phyloP scores from a whole-genome alignment of 305 asterid genomes.

The Fraxinus latifolia region DNA sequence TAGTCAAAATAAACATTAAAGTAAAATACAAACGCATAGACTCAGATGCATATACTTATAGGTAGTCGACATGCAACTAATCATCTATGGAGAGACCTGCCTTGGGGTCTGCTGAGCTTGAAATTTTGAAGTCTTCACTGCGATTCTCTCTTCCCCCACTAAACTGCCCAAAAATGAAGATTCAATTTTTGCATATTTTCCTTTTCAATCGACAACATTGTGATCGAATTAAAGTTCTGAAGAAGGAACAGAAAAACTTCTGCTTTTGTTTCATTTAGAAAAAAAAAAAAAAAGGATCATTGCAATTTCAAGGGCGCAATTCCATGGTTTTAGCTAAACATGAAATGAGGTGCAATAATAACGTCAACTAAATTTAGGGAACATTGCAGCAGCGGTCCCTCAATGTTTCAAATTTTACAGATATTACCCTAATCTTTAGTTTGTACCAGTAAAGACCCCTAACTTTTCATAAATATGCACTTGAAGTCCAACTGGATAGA shows the following conservation, averaged over 20 bases:
- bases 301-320: neutral
- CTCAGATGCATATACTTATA: neutral
- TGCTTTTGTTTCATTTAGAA: neutral
- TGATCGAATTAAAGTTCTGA: too few relatives aligned
- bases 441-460: too few relatives aligned
- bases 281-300: too few relatives aligned
- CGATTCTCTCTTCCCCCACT: conserved; percentile 23
- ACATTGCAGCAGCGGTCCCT: too few relatives aligned
- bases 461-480: too few relatives aligned
- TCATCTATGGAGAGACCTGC: conserved; percentile 31
- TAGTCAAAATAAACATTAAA: neutral
- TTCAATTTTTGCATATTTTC: too few relatives aligned
- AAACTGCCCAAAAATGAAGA: neutral
- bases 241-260: neutral
- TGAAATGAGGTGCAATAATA: neutral
- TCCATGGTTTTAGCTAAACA: neutral
- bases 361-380: too few relatives aligned
- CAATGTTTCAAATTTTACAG: too few relatives aligned
- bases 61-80: conserved; percentile 36
- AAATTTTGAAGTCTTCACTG: conserved; percentile 27
- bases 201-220: too few relatives aligned
- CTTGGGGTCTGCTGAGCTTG: conserved; percentile 56
- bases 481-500: too few relatives aligned
- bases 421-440: too few relatives aligned
- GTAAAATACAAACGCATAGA: neutral